Conservation (phyloP, 352 stramenopile species). For the Pythium dissimile region DNA sequence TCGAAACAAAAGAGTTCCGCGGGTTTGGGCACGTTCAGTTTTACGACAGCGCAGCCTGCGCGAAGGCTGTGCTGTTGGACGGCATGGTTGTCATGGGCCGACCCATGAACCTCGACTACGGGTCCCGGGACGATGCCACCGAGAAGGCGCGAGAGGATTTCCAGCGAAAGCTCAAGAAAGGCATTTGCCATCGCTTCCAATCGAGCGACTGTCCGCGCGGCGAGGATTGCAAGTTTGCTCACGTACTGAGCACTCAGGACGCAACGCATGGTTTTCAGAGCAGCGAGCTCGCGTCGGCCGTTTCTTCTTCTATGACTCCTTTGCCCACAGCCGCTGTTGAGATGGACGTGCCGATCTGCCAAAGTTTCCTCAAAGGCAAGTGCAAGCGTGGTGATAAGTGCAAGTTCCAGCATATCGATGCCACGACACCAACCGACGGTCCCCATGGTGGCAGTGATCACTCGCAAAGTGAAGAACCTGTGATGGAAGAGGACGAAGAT, state of each 20-base stretch:
- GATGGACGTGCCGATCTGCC: conserved; percentile 20
- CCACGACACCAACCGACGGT: neutral
- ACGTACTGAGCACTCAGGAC: conserved; percentile 25
- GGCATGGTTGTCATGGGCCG: conserved; percentile 82
- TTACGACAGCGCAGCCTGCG: conserved; percentile 83
- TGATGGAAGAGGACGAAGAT: neutral
- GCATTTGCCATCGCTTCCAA: conserved; percentile 42
- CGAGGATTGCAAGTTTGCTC: conserved; percentile 43
- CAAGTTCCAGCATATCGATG: conserved; percentile 24
- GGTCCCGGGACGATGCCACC: conserved; percentile 57
- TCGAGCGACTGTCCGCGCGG: conserved; percentile 30
- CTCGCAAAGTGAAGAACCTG: no score
- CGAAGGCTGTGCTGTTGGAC: conserved; percentile 79
- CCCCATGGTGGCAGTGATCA: neutral
- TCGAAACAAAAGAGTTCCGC: conserved; percentile 83
- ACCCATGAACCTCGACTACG: conserved; percentile 83
- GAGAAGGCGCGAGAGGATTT: conserved; percentile 68
- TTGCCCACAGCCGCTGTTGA: no score
- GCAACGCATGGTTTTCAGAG: no score
- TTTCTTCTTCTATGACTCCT: no score
- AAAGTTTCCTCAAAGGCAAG: conserved; percentile 35
- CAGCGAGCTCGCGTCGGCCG: neutral
- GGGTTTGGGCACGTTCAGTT: conserved; percentile 93
- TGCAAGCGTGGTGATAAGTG: conserved; percentile 35
- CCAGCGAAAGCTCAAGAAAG: conserved; percentile 53